These are phyloP conservation scores for Candida pseudoviswanathii DNA, from an alignment of 1,139 yeast species.

Conservation along the genomic window DNA sequence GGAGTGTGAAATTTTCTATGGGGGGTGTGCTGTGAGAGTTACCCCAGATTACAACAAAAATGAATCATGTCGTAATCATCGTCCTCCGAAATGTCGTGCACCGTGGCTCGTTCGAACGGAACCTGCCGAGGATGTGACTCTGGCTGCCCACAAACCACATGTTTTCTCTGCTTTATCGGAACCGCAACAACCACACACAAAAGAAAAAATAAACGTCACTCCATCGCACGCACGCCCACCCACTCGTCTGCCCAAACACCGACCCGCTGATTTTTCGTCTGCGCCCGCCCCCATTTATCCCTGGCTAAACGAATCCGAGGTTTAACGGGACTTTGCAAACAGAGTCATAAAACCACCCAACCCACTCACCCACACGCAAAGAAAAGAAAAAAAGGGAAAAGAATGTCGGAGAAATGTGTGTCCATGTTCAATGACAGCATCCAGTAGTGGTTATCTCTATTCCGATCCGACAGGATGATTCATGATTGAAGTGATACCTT, in stretches of 20 bases:
- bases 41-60: conserved; percentile 6
- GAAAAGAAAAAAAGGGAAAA: neutral
- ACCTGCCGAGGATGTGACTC: conserved; percentile 3
- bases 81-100: neutral
- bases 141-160: neutral
- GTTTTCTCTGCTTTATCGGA: neutral
- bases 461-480: neutral
- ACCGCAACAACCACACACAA: neutral
- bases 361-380: neutral
- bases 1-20: conserved; percentile 4
- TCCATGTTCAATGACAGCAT: too few species aligned
- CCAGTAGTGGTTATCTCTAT: too few species aligned
- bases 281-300: too few species aligned
- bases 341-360: neutral
- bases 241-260: too few species aligned
- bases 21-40: neutral
- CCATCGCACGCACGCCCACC: too few species aligned
- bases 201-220: neutral
- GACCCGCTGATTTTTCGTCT: too few species aligned
- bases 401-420: neutral
- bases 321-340: neutral
- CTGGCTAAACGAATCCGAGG: conserved; percentile 2
- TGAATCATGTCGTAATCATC: conserved; percentile 5
- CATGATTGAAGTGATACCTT: too few species aligned
- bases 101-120: conserved; percentile 3